Percentiles rank a stretch among this genome's conserved stretches.
Evolutionary conservation across 768 basidiomycete genomes (phyloP).

Genomic region (Psilocybe subaeruginosa): DNA sequence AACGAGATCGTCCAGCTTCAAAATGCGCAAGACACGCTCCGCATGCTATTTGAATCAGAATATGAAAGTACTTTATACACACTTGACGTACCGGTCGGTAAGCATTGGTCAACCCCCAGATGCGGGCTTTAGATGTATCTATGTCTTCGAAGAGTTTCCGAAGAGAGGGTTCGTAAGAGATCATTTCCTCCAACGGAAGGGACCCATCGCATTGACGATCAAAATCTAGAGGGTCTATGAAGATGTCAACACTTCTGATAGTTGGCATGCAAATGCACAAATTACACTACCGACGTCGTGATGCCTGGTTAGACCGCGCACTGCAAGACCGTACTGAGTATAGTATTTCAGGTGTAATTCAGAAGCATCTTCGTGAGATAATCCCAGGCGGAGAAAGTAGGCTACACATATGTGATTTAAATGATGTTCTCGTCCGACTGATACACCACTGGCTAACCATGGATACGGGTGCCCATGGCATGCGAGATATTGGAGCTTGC

Average conservation of each 20-base stretch:
- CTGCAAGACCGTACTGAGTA: conserved; percentile 79
- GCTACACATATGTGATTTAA: conserved; percentile 37
- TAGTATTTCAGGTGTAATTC: conserved; percentile 76
- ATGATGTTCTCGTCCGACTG: not conserved
- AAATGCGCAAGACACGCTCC: conserved; percentile 73
- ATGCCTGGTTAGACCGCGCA: conserved; percentile 77
- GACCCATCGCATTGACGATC: conserved; percentile 83
- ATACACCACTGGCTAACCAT: conserved; percentile 46
- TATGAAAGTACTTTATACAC: not conserved
- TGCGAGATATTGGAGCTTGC: conserved; percentile 74
- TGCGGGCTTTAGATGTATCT: conserved; percentile 72
- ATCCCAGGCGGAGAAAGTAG: conserved; percentile 74
- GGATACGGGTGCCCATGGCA: conserved; percentile 80
- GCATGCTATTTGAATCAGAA: conserved; percentile 61
- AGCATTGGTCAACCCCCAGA: conserved; percentile 89
- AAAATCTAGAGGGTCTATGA: conserved; percentile 77
- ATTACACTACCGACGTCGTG: conserved; percentile 67
- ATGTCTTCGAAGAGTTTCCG: conserved; percentile 78
- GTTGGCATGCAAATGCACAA: not conserved
- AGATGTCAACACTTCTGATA: conserved; percentile 1
- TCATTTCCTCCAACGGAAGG: conserved; percentile 80
- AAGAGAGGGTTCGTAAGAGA: conserved; percentile 62
- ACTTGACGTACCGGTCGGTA: conserved; percentile 60
- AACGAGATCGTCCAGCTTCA: conserved; percentile 72
- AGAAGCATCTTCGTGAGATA: conserved; percentile 69